Conservation (phyloP, 805 yeast species). For the Danielozyma ontarioensis region DNA sequence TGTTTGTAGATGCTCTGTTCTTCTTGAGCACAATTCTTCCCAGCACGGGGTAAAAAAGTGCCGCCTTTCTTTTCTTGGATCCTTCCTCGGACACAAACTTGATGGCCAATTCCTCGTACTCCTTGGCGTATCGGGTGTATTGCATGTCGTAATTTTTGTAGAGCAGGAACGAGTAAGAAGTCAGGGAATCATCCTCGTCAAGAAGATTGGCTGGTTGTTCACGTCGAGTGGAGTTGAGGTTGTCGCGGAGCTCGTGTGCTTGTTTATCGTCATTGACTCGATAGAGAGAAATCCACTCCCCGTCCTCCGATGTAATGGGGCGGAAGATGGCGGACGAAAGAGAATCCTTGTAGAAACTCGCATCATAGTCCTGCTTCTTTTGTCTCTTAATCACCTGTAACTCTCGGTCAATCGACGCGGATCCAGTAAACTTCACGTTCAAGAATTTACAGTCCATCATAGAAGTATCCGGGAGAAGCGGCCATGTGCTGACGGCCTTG, state of each 20-base stretch:
- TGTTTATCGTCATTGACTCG: slow-evolving; percentile 16
- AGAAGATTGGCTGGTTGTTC: slow-evolving; percentile 37
- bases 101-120: slow-evolving; percentile 63
- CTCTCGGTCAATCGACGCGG: slow-evolving; percentile 45
- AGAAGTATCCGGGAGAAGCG: slow-evolving; percentile 85
- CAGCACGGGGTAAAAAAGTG: slow-evolving; percentile 70
- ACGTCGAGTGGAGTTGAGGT: slow-evolving; percentile 35
- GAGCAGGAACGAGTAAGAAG: slow-evolving; percentile 53
- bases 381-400: slow-evolving; percentile 22
- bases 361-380: slow-evolving; percentile 23
- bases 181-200: slow-evolving; percentile 36
- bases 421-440: slow-evolving; percentile 57
- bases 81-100: slow-evolving; percentile 44
- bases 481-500: slow-evolving; percentile 74
- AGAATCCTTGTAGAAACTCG: slow-evolving; percentile 27
- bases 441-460: slow-evolving; percentile 75
- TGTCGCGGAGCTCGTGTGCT: slow-evolving; percentile 18
- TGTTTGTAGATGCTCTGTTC: slow-evolving; percentile 64
- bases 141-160: slow-evolving; percentile 78
- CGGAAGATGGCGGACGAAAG: slow-evolving; percentile 62
- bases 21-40: slow-evolving; percentile 80
- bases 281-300: slow-evolving; percentile 66
- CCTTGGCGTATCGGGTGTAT: slow-evolving; percentile 39
- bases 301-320: slow-evolving; percentile 67
- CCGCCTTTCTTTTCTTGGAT: slow-evolving; percentile 46